Conservation (phyloP, 2,329 filamentous ascomycete genomes). For the Diaporthe vaccinii region DNA sequence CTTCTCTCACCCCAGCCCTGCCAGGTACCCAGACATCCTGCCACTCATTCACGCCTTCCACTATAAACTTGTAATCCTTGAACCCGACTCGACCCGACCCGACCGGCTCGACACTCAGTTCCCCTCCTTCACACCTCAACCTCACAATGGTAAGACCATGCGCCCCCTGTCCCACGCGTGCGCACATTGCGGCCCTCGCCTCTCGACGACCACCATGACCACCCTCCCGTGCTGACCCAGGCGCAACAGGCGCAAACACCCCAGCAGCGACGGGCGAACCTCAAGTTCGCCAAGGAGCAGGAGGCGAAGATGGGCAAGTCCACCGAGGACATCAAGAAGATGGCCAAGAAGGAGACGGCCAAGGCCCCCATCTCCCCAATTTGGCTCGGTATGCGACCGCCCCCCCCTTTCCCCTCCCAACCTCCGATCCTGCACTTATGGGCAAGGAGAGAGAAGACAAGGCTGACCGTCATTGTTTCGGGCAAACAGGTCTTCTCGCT, state of each 20-base stretch:
- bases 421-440: too few relatives aligned
- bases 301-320: conserved; percentile 82
- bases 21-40: conserved; percentile 10
- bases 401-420: neutral
- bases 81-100: neutral
- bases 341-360: conserved; percentile 66
- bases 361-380: conserved; percentile 76
- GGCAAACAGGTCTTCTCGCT: conserved; percentile 63
- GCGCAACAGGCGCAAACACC: conserved; percentile 80
- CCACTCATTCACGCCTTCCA: neutral
- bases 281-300: conserved; percentile 81
- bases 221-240: neutral
- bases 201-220: neutral
- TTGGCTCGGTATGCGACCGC: conserved; percentile 69
- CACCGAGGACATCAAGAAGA: conserved; percentile 74
- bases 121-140: neutral
- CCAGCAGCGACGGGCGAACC: conserved; percentile 85
- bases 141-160: conserved; percentile 35
- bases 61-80: neutral
- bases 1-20: neutral
- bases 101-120: neutral
- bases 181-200: neutral
- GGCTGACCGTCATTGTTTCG: conserved; percentile 27
- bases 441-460: neutral
- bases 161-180: neutral